phyloP scores from a whole-genome alignment of 2,329 filamentous ascomycete species.

The Aspergillus hortae region DNA sequence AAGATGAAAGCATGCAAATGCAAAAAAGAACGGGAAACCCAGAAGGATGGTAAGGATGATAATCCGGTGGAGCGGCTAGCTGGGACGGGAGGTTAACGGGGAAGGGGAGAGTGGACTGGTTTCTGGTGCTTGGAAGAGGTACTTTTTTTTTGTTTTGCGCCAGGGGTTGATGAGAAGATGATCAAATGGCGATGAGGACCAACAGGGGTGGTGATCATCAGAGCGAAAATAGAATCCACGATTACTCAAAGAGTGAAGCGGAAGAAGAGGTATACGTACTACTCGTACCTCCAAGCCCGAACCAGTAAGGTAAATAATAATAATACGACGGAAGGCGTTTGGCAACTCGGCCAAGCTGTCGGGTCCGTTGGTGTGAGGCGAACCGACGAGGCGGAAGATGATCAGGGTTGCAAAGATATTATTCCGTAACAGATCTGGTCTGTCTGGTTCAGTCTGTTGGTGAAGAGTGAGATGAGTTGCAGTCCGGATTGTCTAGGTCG shows the following conservation, averaged over 20 bases:
- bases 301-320: neutral
- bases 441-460: neutral
- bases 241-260: neutral
- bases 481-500: neutral
- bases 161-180: conserved; percentile 1
- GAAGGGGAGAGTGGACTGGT: neutral
- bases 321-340: conserved; percentile 3
- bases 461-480: neutral
- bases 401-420: neutral
- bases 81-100: neutral
- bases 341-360: conserved; percentile 20
- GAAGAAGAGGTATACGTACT: neutral
- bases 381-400: conserved; percentile 11
- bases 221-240: neutral
- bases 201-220: neutral
- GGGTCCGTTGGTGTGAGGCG: conserved; percentile 15
- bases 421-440: no score
- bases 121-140: neutral
- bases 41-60: neutral
- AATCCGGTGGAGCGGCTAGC: neutral
- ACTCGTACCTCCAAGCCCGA: neutral
- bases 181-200: conserved; percentile 1
- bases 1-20: neutral
- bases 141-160: conserved; percentile 2
- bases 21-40: conserved; percentile 2